Percentiles rank a stretch among this genome's conserved stretches.
phyloP scores from a whole-genome alignment of 768 basidiomycete species.

The Russula griseocarnosa region DNA sequence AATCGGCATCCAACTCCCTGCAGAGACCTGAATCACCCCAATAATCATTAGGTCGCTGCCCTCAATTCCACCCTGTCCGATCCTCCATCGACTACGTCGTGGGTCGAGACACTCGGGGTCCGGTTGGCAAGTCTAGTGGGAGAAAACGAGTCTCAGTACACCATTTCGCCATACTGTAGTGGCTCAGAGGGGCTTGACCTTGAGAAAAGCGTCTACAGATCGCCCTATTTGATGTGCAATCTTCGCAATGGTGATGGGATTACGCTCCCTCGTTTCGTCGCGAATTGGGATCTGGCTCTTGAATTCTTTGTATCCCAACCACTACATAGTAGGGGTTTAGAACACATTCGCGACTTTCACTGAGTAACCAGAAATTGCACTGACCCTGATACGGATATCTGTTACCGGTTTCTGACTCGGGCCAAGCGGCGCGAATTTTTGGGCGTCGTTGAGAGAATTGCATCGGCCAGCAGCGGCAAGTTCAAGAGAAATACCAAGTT shows the following conservation, averaged over 20 bases:
- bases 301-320: constrained; percentile 19
- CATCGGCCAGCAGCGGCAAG: constrained; percentile 5
- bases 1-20: constrained; percentile 20
- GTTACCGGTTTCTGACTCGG: background rate
- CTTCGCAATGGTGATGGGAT: constrained; percentile 5
- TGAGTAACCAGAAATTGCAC: background rate
- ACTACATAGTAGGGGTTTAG: background rate
- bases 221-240: constrained; percentile 16
- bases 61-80: constrained; percentile 7
- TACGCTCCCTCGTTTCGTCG: constrained; percentile 6
- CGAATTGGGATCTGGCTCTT: constrained; percentile 11
- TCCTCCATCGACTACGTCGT: background rate
- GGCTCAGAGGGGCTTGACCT: background rate
- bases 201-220: constrained; percentile 11
- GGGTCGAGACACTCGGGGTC: background rate
- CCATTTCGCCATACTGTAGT: too few relatives aligned
- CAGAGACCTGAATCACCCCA: constrained; percentile 7
- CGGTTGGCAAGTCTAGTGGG: background rate
- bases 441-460: constrained; percentile 3
- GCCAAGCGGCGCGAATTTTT: background rate
- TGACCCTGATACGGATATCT: constrained; percentile 10
- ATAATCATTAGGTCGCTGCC: constrained; percentile 8
- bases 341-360: background rate
- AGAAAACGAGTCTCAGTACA: constrained; percentile 1
- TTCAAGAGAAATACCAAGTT: constrained; percentile 12